A percentile compares a stretch with the other conserved stretches of the same genome.
phyloP scores from a whole-genome alignment of 345 rosid genomes.

The Ceriops decandra region DNA sequence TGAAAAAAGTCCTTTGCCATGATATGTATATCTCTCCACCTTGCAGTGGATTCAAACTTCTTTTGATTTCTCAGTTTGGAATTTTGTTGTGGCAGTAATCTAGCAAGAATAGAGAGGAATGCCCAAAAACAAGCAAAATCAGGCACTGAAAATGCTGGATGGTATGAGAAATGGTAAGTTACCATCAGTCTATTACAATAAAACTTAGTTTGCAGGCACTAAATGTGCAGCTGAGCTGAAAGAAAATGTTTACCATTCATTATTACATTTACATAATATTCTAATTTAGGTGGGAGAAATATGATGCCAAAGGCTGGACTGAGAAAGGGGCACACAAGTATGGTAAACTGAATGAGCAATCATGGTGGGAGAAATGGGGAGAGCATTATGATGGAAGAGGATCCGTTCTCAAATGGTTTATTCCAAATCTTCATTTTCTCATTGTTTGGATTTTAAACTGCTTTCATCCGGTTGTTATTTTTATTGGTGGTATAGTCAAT shows the following conservation, averaged over 20 bases:
- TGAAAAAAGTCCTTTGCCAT: neutral
- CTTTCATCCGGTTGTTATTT: too few species aligned
- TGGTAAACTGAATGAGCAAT: slow-evolving; percentile 92
- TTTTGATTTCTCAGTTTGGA: neutral
- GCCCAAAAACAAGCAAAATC: slow-evolving; percentile 98
- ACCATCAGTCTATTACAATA: slow-evolving; percentile 10
- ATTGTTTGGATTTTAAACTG: neutral
- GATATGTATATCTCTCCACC: neutral
- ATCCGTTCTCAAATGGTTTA: slow-evolving; percentile 93
- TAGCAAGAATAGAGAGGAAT: slow-evolving; percentile 96
- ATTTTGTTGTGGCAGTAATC: slow-evolving; percentile 55
- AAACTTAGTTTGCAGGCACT: neutral
- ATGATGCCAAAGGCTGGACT: slow-evolving; percentile 98
- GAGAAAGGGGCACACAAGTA: slow-evolving; percentile 99
- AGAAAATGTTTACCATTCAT: neutral
- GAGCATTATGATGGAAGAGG: slow-evolving; percentile 98
- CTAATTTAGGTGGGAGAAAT: slow-evolving; percentile 93
- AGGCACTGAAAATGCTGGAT: slow-evolving; percentile 92
- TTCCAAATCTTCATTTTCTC: slow-evolving; percentile 7
- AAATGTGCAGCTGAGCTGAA: neutral
- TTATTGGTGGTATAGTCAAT: too few species aligned
- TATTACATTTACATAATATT: slow-evolving; percentile 7
- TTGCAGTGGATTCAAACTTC: slow-evolving; percentile 6
- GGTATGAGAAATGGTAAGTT: slow-evolving; percentile 97
- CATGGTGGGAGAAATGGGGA: slow-evolving; percentile 99